phyloP scores from a whole-genome alignment of 441 rosid species.

The Pelargonium fulgidum region DNA sequence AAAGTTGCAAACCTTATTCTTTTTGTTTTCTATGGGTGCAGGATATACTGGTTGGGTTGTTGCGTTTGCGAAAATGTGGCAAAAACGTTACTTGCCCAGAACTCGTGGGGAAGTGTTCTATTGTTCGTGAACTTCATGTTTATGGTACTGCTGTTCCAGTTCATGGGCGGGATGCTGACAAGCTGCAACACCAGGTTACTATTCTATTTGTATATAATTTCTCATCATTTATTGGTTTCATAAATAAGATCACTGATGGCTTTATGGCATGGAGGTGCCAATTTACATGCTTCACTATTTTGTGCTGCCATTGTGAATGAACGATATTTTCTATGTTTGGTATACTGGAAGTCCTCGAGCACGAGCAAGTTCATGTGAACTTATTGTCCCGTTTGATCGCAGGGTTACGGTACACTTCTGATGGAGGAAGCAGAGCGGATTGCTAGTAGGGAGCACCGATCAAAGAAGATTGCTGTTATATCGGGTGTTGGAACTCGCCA shows the following conservation, averaged over 20 bases:
- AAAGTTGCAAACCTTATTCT: slow-evolving; percentile 4
- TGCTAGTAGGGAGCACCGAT: slow-evolving; percentile 69
- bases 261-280: not conserved
- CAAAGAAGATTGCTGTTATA: slow-evolving; percentile 76
- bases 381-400: slow-evolving; percentile 5
- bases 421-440: slow-evolving; percentile 97
- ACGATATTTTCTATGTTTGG: not conserved
- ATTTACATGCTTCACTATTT: not conserved
- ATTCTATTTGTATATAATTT: not conserved
- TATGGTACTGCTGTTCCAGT: slow-evolving; percentile 99
- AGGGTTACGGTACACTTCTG: slow-evolving; percentile 98
- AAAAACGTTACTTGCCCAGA: slow-evolving; percentile 83
- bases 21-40: slow-evolving; percentile 27
- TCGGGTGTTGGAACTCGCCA: slow-evolving; percentile 98
- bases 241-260: not conserved
- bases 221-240: not conserved
- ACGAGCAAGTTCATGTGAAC: not conserved
- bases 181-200: slow-evolving; percentile 89
- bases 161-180: slow-evolving; percentile 90
- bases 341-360: not conserved
- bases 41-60: slow-evolving; percentile 95
- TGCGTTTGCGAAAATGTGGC: slow-evolving; percentile 90
- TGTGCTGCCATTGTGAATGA: not conserved
- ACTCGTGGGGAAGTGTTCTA: slow-evolving; percentile 79
- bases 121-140: slow-evolving; percentile 97